phyloP scores from a whole-genome alignment of 345 rosid genomes.

The Ceriops zippeliana region DNA sequence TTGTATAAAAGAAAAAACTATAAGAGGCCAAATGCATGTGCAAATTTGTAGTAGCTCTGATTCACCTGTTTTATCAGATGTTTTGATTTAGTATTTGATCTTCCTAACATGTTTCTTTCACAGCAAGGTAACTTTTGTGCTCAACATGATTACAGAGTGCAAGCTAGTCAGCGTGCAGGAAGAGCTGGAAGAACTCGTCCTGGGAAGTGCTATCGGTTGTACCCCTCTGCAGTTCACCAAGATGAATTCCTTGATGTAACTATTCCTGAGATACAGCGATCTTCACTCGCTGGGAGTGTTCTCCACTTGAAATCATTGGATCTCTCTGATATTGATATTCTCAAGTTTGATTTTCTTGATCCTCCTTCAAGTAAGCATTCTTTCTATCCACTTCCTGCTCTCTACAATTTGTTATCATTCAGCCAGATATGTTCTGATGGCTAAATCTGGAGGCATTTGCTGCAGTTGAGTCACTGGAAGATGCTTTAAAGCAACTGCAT shows the following conservation, averaged over 20 bases:
- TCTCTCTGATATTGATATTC: slow-evolving; percentile 85
- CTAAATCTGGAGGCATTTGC: slow-evolving; percentile 22
- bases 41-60: too few relatives aligned
- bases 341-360: slow-evolving; percentile 94
- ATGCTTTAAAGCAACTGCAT: slow-evolving; percentile 87
- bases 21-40: too few relatives aligned
- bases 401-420: background rate
- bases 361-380: slow-evolving; percentile 72
- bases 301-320: slow-evolving; percentile 91
- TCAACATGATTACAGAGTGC: slow-evolving; percentile 57
- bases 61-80: too few relatives aligned
- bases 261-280: slow-evolving; percentile 91
- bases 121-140: background rate
- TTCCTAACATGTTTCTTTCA: slow-evolving; percentile 1
- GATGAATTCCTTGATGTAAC: slow-evolving; percentile 89
- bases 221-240: slow-evolving; percentile 64
- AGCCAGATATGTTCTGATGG: background rate
- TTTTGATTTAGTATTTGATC: background rate
- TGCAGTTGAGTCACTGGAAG: slow-evolving; percentile 81
- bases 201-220: slow-evolving; percentile 91
- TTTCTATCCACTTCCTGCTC: background rate
- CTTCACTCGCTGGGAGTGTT: slow-evolving; percentile 93
- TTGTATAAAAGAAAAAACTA: too few relatives aligned
- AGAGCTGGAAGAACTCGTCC: slow-evolving; percentile 98
- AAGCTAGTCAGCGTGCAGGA: slow-evolving; percentile 97